Percentiles rank a stretch among this genome's conserved stretches.
Conservation (phyloP, 2,329 filamentous ascomycete species). For the Fusarium sacchari region DNA sequence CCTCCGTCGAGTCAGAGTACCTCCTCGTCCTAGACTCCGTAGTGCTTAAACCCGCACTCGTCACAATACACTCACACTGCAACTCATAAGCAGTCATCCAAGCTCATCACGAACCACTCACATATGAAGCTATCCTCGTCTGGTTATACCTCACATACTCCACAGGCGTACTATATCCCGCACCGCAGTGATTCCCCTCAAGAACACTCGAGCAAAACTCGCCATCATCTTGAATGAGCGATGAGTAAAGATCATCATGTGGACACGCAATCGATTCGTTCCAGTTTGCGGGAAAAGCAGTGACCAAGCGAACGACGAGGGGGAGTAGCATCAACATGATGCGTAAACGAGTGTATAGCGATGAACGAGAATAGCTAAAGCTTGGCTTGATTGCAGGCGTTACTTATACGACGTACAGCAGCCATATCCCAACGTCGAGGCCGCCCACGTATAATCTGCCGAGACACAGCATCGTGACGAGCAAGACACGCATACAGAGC, state of each 20-base stretch:
- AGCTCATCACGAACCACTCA: conserved; percentile 23
- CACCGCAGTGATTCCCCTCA: conserved; percentile 33
- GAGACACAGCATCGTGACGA: conserved; percentile 23
- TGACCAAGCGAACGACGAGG: conserved; percentile 7
- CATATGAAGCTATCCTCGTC: conserved; percentile 46
- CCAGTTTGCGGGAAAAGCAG: conserved; percentile 28
- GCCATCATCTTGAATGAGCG: conserved; percentile 40
- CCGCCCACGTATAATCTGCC: conserved; percentile 27
- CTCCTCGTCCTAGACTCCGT: not conserved
- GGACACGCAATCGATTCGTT: conserved; percentile 38
- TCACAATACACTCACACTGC: conserved; percentile 45
- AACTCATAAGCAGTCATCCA: not conserved
- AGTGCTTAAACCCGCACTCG: not conserved
- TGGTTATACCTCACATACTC: conserved; percentile 45
- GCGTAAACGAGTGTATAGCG: conserved; percentile 26
- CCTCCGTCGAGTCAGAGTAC: conserved; percentile 6
- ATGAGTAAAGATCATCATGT: conserved; percentile 46
- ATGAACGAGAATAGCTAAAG: not conserved
- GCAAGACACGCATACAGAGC: not conserved
- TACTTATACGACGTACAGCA: conserved; percentile 31
- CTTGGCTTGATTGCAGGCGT: conserved; percentile 3
- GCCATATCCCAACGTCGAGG: not conserved
- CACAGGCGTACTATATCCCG: conserved; percentile 42
- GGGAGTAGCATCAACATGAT: conserved; percentile 38
- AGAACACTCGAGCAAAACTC: conserved; percentile 47